These are phyloP conservation scores for Blastobotrys proliferans DNA, from an alignment of 1,139 yeast species.

Conservation along the genomic window DNA sequence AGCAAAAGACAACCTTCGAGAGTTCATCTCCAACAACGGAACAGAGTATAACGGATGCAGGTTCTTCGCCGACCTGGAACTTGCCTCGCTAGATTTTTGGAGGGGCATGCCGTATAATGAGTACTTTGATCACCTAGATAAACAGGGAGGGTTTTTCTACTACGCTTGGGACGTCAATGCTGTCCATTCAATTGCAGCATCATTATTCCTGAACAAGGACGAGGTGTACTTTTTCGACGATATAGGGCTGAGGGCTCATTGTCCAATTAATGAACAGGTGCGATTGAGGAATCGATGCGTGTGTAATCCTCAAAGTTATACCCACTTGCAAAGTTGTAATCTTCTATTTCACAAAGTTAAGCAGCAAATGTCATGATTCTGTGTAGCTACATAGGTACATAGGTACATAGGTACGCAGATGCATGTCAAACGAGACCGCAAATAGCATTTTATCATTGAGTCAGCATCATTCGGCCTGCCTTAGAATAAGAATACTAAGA, in stretches of 20 bases:
- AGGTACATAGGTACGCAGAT: slow-evolving; percentile 59
- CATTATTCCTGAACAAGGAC: slow-evolving; percentile 61
- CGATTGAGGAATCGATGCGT: too few relatives aligned
- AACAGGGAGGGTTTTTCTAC: slow-evolving; percentile 82
- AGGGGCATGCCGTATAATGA: slow-evolving; percentile 58
- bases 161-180: slow-evolving; percentile 98
- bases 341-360: slow-evolving; percentile 66
- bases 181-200: slow-evolving; percentile 80
- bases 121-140: slow-evolving; percentile 68
- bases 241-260: too few relatives aligned
- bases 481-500: too few relatives aligned
- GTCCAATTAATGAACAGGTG: too few relatives aligned
- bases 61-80: slow-evolving; percentile 90
- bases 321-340: too few relatives aligned
- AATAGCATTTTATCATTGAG: too few relatives aligned
- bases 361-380: slow-evolving; percentile 73
- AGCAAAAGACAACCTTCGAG: slow-evolving; percentile 46
- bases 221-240: slow-evolving; percentile 76
- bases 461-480: too few relatives aligned
- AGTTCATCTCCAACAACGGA: slow-evolving; percentile 51
- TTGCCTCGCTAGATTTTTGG: slow-evolving; percentile 76
- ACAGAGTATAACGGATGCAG: slow-evolving; percentile 69
- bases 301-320: too few relatives aligned
- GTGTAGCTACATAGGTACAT: slow-evolving; percentile 89
- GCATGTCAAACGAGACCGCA: too few relatives aligned